Conservation (phyloP, 495 filamentous ascomycete genomes). For the Pyronema domesticum region DNA sequence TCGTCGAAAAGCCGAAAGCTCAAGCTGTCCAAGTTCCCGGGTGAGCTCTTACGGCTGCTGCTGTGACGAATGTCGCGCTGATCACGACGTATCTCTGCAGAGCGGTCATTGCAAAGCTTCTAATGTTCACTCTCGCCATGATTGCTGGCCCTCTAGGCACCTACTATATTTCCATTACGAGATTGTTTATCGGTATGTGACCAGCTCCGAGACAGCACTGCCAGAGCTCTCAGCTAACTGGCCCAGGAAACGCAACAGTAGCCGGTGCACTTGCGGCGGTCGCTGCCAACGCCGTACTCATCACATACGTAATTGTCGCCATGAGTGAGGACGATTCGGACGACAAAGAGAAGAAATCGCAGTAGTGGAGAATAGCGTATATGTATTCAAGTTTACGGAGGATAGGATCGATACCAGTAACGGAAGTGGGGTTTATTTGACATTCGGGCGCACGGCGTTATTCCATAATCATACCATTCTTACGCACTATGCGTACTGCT, state of each 20-base stretch:
- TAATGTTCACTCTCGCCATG: conserved; percentile 85
- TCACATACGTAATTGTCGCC: conserved; percentile 80
- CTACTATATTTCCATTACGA: conserved; percentile 67
- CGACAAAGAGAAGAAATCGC: conserved; percentile 40
- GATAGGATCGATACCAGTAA: neutral
- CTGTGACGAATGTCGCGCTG: neutral
- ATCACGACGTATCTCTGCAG: conserved; percentile 30
- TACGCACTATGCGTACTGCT: too few relatives aligned
- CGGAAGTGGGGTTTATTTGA: neutral
- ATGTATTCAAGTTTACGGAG: neutral
- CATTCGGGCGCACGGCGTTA: too few relatives aligned
- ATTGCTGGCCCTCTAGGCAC: conserved; percentile 62
- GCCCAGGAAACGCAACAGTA: conserved; percentile 63
- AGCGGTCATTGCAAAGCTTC: conserved; percentile 70
- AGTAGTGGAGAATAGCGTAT: conserved; percentile 1
- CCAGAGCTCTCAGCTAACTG: neutral
- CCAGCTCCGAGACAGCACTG: neutral
- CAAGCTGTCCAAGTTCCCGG: conserved; percentile 46
- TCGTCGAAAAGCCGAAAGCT: conserved; percentile 25
- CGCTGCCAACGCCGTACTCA: conserved; percentile 76
- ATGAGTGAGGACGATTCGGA: conserved; percentile 74
- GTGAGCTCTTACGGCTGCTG: conserved; percentile 32
- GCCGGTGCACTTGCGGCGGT: conserved; percentile 72
- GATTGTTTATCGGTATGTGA: conserved; percentile 41
- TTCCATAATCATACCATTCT: too few relatives aligned